Evolutionary conservation across 331 rosid species (phyloP).

Genomic region (Acacia pycnantha): DNA sequence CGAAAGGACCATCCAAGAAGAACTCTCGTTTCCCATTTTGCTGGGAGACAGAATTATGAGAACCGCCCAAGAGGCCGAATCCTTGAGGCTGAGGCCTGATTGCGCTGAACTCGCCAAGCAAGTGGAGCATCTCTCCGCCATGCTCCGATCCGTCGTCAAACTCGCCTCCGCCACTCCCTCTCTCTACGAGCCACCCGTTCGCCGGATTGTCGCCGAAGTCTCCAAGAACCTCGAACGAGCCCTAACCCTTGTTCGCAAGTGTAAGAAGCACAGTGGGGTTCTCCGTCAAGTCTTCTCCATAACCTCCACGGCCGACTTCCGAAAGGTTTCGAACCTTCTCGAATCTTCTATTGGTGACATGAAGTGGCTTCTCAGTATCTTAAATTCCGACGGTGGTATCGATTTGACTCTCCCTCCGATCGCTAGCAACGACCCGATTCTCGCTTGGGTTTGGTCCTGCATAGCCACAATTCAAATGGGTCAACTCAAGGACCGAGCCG

Average conservation of each 20-base stretch:
- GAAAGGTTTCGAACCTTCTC: conserved; percentile 54
- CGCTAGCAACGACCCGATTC: conserved; percentile 75
- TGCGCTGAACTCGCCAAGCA: conserved; percentile 56
- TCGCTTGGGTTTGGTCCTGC: conserved; percentile 83
- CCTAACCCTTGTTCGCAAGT: conserved; percentile 52
- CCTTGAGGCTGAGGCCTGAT: conserved; percentile 54
- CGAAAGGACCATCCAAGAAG: conserved; percentile 55
- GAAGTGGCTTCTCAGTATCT: conserved; percentile 67
- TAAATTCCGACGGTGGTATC: conserved; percentile 62
- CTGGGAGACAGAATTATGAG: conserved; percentile 68
- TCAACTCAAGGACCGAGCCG: conserved; percentile 61
- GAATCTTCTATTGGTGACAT: conserved; percentile 78
- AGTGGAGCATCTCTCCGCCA: conserved; percentile 57
- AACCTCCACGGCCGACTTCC: conserved; percentile 61
- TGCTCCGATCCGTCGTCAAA: conserved; percentile 65
- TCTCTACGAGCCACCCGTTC: conserved; percentile 71
- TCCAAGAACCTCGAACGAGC: conserved; percentile 66
- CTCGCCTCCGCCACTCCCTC: conserved; percentile 44
- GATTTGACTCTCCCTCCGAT: conserved; percentile 70
- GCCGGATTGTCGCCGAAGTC: conserved; percentile 65
- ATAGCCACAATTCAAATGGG: conserved; percentile 79
- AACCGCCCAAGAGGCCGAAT: conserved; percentile 67
- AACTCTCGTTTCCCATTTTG: conserved; percentile 56
- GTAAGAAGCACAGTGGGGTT: conserved; percentile 60
- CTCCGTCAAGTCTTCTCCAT: conserved; percentile 80